Conservation (phyloP, 169 alveolate species). For the Plasmodium knowlesi region DNA sequence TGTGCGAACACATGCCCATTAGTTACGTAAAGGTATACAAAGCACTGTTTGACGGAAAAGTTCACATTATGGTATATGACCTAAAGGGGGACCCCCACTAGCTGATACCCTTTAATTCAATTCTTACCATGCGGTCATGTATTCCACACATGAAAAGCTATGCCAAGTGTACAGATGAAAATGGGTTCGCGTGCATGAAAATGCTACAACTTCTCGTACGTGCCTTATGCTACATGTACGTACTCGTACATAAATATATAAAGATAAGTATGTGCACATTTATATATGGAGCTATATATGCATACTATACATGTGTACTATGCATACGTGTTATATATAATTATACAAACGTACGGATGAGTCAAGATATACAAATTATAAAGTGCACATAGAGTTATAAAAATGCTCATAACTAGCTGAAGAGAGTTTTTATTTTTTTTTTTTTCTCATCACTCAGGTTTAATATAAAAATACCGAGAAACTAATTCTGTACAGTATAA, state of each 20-base stretch:
- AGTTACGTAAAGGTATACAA: neutral
- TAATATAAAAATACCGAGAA: neutral
- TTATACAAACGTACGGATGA: neutral
- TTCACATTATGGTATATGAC: neutral
- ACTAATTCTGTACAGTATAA: neutral
- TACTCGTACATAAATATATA: neutral
- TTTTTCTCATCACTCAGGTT: neutral
- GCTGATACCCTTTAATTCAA: neutral
- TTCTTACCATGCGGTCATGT: neutral
- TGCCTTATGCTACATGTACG: neutral
- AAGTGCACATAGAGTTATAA: neutral
- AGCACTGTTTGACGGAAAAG: neutral
- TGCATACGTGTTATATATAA: neutral
- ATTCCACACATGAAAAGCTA: neutral
- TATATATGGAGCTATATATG: neutral
- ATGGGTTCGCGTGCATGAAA: neutral
- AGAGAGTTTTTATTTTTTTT: neutral
- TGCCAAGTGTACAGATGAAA: neutral
- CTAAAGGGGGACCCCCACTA: neutral
- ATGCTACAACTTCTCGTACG: neutral
- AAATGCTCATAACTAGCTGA: neutral
- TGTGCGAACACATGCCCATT: neutral
- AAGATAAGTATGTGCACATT: neutral
- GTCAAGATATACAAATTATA: neutral
- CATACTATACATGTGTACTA: neutral